Percentiles rank a stretch among this genome's conserved stretches.
Evolutionary conservation across 2,329 filamentous ascomycete species (phyloP).

Genomic region (Talaromyces albobiverticillius): DNA sequence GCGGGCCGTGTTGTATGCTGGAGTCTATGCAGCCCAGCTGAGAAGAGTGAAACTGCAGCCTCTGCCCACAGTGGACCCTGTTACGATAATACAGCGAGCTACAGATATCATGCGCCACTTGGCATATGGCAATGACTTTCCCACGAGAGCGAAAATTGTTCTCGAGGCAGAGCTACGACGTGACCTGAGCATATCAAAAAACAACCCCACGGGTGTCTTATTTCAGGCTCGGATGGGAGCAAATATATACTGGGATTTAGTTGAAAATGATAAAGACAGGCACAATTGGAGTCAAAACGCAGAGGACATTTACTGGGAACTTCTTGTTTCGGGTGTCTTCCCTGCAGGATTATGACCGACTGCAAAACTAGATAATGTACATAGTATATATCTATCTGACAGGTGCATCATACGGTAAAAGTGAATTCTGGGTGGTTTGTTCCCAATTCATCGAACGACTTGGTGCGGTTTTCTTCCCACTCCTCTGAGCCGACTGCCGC

Average conservation of each 20-base stretch:
- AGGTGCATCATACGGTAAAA: too few relatives aligned
- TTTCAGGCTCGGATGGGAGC: not conserved
- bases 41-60: not conserved
- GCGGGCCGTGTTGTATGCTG: not conserved
- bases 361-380: too few relatives aligned
- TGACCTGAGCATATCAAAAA: not conserved
- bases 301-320: too few relatives aligned
- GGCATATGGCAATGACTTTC: not conserved
- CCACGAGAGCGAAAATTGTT: not conserved
- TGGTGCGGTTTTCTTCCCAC: not conserved
- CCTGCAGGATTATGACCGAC: too few relatives aligned
- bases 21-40: not conserved
- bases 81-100: not conserved
- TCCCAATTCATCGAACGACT: not conserved
- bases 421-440: not conserved
- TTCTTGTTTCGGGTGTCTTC: too few relatives aligned
- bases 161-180: not conserved
- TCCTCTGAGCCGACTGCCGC: not conserved
- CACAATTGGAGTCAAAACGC: not conserved
- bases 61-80: not conserved
- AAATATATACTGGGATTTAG: not conserved
- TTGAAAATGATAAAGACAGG: not conserved
- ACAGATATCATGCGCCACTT: not conserved
- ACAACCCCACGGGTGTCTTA: not conserved
- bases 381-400: too few relatives aligned